Evolutionary conservation across 139 green algal genomes (phyloP), one percentile per base, ranked within the genome.

Genomic region (Chlorella sp.): DNA sequence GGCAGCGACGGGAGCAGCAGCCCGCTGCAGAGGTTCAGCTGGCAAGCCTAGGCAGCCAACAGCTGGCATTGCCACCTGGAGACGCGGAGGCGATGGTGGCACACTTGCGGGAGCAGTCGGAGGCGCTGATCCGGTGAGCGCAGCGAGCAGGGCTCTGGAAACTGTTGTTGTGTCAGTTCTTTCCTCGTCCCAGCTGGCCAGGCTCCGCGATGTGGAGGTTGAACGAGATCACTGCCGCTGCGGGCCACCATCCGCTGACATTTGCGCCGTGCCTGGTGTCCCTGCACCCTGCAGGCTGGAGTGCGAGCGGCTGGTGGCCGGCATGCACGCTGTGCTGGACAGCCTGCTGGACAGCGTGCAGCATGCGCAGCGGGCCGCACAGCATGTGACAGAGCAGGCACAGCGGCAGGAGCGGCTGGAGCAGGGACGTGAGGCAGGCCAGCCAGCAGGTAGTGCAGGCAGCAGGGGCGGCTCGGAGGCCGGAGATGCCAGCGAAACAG

Each of bases 241-340:
- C n/a, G n/a, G n/a, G n/a, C n/a, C n/a, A n/a, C n/a, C n/a, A n/a
- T n/a, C n/a, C n/a, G n/a, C n/a, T n/a, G n/a, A n/a, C n/a, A n/a
- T n/a, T n/a, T n/a, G n/a, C n/a, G n/a, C n/a, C n/a, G n/a, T n/a
- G n/a, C n/a, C n/a, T n/a, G n/a, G n/a, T n/a, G n/a, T n/a, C n/a
- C n/a, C 51, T 20, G 12, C 51, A 60, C 41, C 3, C 1, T 55
- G 51, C 56, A 81, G 75, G 75, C 39, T 34, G 32, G 75, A 81
- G 75, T 81, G 75, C 25, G 75, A 81, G 32, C 56, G 34, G 3
- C 9, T 81, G 75, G 75, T 81, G 55, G 55, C 32, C 23, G 69
- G 55, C 12, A 36, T 81, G 75, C 75, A 81, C 51, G 32, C 36
- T 21, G 15, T 81, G 25, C 55, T 81, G 20, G 75, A 81, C 36